These are phyloP conservation scores for Pyricularia pennisetigena DNA, from an alignment of 2,329 filamentous ascomycete species.

Conservation along the genomic window DNA sequence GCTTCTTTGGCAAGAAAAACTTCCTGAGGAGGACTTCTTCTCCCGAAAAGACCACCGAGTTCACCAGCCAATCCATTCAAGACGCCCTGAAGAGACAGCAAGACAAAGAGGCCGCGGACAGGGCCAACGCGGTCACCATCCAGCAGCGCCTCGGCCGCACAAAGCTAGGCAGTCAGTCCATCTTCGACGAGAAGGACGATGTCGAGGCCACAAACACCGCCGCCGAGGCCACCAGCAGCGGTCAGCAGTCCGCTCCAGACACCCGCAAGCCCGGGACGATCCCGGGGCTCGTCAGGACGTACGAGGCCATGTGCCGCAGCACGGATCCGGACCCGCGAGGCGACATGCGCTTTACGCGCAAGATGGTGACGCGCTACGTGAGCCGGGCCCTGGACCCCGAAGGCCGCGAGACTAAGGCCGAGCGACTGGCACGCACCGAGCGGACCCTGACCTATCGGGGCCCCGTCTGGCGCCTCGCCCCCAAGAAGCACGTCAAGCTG, in stretches of 20 bases:
- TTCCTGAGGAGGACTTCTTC: too few relatives aligned
- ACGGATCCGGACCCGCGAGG: slow-evolving; percentile 67
- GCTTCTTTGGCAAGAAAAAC: too few relatives aligned
- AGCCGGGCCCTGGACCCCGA: slow-evolving; percentile 54
- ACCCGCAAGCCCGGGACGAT: slow-evolving; percentile 4
- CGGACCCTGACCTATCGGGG: slow-evolving; percentile 49
- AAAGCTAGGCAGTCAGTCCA: slow-evolving; percentile 45
- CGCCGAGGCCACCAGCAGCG: slow-evolving; percentile 6
- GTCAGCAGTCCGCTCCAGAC: neutral
- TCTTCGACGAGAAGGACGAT: slow-evolving; percentile 47
- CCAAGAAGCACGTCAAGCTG: slow-evolving; percentile 85
- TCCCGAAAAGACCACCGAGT: slow-evolving; percentile 10
- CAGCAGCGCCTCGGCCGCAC: slow-evolving; percentile 29
- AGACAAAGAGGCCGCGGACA: neutral
- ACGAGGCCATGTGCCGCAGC: slow-evolving; percentile 47
- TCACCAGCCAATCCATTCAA: neutral
- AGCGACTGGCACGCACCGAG: slow-evolving; percentile 58
- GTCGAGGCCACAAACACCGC: slow-evolving; percentile 22
- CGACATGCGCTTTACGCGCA: slow-evolving; percentile 69
- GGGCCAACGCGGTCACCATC: slow-evolving; percentile 16
- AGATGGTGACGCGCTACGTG: slow-evolving; percentile 72
- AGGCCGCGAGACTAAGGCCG: slow-evolving; percentile 40
- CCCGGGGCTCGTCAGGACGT: slow-evolving; percentile 24
- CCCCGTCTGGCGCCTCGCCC: slow-evolving; percentile 67
- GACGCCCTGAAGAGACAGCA: neutral